Percentiles rank a stretch among this genome's conserved stretches.
phyloP scores from a whole-genome alignment of 805 yeast species.

The Cyberlindnera suaveolens region DNA sequence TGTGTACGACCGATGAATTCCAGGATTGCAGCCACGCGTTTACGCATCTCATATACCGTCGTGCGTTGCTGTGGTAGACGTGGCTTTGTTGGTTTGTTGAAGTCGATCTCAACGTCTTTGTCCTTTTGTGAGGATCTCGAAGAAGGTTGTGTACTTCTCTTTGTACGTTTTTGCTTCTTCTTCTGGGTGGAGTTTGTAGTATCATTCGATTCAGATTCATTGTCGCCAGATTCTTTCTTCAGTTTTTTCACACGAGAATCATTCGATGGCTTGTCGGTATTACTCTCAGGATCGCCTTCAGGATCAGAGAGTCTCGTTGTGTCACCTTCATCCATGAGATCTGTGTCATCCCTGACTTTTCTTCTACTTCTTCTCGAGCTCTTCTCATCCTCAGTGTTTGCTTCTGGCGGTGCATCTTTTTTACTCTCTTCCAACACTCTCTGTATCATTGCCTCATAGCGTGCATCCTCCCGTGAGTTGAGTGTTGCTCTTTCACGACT shows the following conservation, averaged over 20 bases:
- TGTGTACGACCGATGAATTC: constrained; percentile 90
- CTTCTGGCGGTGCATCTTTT: constrained; percentile 23
- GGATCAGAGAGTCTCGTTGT: not conserved
- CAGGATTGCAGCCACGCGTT: constrained; percentile 81
- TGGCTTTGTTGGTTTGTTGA: constrained; percentile 74
- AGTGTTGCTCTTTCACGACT: constrained; percentile 33
- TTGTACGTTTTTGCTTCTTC: constrained; percentile 10
- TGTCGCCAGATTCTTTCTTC: constrained; percentile 7
- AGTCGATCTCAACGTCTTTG: constrained; percentile 34
- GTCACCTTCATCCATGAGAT: not conserved
- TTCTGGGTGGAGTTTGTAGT: constrained; percentile 6
- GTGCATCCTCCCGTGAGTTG: constrained; percentile 36
- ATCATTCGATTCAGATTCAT: constrained; percentile 17
- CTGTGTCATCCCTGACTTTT: constrained; percentile 4
- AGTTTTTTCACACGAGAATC: constrained; percentile 3
- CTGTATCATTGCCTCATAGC: constrained; percentile 35
- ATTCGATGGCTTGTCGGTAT: constrained; percentile 1
- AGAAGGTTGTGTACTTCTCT: not conserved
- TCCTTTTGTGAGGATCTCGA: constrained; percentile 8
- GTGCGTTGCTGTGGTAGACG: constrained; percentile 74
- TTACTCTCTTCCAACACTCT: constrained; percentile 35
- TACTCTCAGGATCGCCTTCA: not conserved
- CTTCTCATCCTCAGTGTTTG: constrained; percentile 6
- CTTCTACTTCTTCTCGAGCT: constrained; percentile 7
- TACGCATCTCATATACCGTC: constrained; percentile 75